Conservation (phyloP, 2,329 filamentous ascomycete genomes). For the Talaromyces sp. region DNA sequence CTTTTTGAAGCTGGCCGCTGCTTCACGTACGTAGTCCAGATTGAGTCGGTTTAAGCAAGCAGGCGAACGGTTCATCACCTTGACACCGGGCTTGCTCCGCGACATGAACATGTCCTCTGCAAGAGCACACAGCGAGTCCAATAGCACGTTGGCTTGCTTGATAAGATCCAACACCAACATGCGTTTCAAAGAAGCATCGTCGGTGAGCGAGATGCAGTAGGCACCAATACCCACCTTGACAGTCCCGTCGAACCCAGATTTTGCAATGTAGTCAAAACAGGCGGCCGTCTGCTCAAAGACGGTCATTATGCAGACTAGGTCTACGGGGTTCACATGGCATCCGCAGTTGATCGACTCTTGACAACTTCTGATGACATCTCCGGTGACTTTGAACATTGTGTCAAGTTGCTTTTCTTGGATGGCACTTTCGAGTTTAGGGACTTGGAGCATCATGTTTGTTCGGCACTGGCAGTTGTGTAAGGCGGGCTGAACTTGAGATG, state of each 20-base stretch:
- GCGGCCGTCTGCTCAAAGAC: slow-evolving; percentile 14
- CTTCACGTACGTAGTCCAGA: neutral
- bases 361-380: slow-evolving; percentile 11
- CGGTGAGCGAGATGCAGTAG: slow-evolving; percentile 10
- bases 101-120: slow-evolving; percentile 6
- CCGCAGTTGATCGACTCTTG: slow-evolving; percentile 9
- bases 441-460: slow-evolving; percentile 10
- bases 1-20: neutral
- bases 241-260: slow-evolving; percentile 9
- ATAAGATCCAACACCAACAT: slow-evolving; percentile 11
- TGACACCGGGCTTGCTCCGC: neutral
- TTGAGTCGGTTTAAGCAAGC: neutral
- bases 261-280: slow-evolving; percentile 15
- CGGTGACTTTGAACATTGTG: slow-evolving; percentile 12
- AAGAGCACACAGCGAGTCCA: slow-evolving; percentile 7
- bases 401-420: slow-evolving; percentile 9
- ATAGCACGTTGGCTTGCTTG: slow-evolving; percentile 6
- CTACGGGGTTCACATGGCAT: slow-evolving; percentile 10
- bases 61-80: neutral
- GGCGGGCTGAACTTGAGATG: neutral
- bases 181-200: slow-evolving; percentile 11
- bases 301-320: slow-evolving; percentile 15
- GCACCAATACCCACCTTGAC: slow-evolving; percentile 13
- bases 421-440: slow-evolving; percentile 9
- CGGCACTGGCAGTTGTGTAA: slow-evolving; percentile 9